Base-by-base conservation (phyloP, 1,284 basidiomycete species). In the Pseudozyma hubeiensis region DNA sequence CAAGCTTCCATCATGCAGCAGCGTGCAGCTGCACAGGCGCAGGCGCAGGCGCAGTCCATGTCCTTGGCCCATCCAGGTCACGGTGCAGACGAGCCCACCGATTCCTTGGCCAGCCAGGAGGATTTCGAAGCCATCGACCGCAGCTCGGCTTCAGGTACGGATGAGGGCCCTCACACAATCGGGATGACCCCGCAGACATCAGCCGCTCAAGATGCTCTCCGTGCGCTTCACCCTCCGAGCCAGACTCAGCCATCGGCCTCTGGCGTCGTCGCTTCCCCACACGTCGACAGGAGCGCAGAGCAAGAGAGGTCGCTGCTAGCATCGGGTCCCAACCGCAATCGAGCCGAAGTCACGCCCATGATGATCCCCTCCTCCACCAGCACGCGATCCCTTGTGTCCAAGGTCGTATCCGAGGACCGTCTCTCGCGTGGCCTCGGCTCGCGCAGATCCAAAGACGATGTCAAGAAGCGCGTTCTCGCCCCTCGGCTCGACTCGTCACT, bases 1-100 rank as follows among this genome's bases (percentile, higher is more conserved):
- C 78, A 80, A 24, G 51, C 54, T 10, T 78, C 77, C 33, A 79
- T 80, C 52, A 81, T 81, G 66, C 73, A 78, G 52, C 78, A 80
- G 53, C 62, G 78, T 14, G 78, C 78, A 0, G 76, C 78, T 19
- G 79, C 79, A 10, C 74, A 75, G 59, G 66, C 75, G 2, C 64
- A 75, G 59, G 66, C 75, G 2, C 64, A 70, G 33, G 75, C 75
- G 5, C 75, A 79, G 31, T 63, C 64, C 37, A 48, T 70, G 34
- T 63, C 63, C 5, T 56, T 56, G 17, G 58, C 49, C 39, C 54
- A 43, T 4, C 46, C 50, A 2, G 33, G n/a, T 16, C 50, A 64
- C 19, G 56, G 53, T 30, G 29, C 50, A 8, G 74, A 63, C 16
- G 52, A 62, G 11, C 31, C 49, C 10, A 43, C 60, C 7, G 58